These are phyloP conservation scores for Prosopis cineraria DNA, from an alignment of 306 rosid species.

Conservation along the genomic window DNA sequence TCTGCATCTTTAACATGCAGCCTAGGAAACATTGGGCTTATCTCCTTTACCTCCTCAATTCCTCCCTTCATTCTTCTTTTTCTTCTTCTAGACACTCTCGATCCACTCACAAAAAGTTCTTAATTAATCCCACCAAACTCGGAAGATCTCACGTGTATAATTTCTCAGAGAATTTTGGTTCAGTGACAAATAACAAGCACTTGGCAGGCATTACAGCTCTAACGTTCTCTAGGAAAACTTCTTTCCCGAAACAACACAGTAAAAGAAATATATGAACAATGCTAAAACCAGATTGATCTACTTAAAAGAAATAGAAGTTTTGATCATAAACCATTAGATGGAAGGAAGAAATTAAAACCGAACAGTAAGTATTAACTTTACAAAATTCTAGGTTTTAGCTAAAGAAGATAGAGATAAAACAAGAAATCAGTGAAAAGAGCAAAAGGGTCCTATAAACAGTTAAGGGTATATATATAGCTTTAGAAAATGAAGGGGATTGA, in stretches of 20 bases:
- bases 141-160: conserved; percentile 12
- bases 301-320: conserved; percentile 34
- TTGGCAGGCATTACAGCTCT: conserved; percentile 6
- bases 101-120: neutral
- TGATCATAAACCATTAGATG: neutral
- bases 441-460: neutral
- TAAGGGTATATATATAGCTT: conserved; percentile 23
- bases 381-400: conserved; percentile 24
- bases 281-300: conserved; percentile 9
- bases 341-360: neutral
- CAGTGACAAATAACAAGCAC: neutral
- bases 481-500: conserved; percentile 36
- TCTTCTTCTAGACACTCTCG: conserved; percentile 19
- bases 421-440: neutral
- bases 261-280: neutral
- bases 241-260: neutral
- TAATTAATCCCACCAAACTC: conserved; percentile 14
- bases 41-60: conserved; percentile 48
- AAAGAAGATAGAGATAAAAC: neutral
- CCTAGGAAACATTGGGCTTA: conserved; percentile 75
- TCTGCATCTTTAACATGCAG: conserved; percentile 70
- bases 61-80: conserved; percentile 42
- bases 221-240: neutral
- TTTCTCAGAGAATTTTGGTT: neutral
- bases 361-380: conserved; percentile 37